Conservation (phyloP, 1,284 basidiomycete species). For the Trametes polyzona region DNA sequence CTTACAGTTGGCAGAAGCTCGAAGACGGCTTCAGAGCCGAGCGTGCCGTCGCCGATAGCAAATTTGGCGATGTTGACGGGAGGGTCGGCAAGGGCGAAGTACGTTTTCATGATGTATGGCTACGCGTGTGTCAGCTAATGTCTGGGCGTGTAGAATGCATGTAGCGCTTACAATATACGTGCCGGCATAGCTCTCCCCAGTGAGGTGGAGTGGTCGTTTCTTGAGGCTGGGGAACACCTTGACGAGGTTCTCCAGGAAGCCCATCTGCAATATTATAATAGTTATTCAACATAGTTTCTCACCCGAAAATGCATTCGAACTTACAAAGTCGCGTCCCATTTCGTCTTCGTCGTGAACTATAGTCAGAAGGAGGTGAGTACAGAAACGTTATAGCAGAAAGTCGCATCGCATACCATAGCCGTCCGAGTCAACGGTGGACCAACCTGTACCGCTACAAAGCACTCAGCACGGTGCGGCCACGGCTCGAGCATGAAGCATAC, state of each 20-base stretch:
- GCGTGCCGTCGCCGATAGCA: slow-evolving; percentile 67
- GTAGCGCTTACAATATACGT: slow-evolving; percentile 40
- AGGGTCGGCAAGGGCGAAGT: slow-evolving; percentile 59
- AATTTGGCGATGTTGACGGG: slow-evolving; percentile 67
- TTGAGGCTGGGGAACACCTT: slow-evolving; percentile 33
- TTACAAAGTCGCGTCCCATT: slow-evolving; percentile 67
- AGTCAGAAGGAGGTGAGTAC: background rate
- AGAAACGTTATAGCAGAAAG: background rate
- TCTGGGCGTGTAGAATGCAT: background rate
- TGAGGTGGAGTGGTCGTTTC: slow-evolving; percentile 31
- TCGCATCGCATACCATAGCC: slow-evolving; percentile 6
- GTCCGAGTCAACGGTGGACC: slow-evolving; percentile 61
- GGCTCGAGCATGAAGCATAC: background rate
- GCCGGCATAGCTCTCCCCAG: slow-evolving; percentile 37
- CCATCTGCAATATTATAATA: slow-evolving; percentile 15
- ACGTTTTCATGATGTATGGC: slow-evolving; percentile 72
- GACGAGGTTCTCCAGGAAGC: slow-evolving; percentile 29
- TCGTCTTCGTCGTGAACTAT: slow-evolving; percentile 66
- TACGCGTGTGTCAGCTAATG: slow-evolving; percentile 28
- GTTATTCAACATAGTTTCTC: background rate
- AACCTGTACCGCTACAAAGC: slow-evolving; percentile 57
- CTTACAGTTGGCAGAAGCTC: slow-evolving; percentile 55
- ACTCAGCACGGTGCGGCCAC: background rate
- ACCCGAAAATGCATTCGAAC: slow-evolving; percentile 25
- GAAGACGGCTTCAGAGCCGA: slow-evolving; percentile 51